Evolutionary conservation across 768 basidiomycete genomes (phyloP).

Genomic region (Boletellus sp.): DNA sequence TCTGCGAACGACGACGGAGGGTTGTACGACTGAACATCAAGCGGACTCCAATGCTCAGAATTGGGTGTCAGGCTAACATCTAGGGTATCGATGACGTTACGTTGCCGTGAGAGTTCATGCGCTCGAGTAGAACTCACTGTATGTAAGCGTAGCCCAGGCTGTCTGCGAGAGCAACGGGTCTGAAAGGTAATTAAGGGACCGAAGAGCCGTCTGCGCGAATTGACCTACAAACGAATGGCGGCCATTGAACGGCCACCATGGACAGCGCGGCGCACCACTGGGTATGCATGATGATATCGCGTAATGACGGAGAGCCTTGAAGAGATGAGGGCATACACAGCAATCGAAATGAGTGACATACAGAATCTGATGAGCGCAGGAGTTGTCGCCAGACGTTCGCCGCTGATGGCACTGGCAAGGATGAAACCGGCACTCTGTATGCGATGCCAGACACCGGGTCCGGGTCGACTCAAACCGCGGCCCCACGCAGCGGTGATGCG

Average conservation of each 20-base stretch:
- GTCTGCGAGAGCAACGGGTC: constrained; percentile 89
- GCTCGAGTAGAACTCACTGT: constrained; percentile 47
- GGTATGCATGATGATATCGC: constrained; percentile 90
- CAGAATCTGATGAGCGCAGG: constrained; percentile 88
- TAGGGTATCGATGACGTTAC: constrained; percentile 27
- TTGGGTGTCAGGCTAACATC: constrained; percentile 70
- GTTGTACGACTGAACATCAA: constrained; percentile 50
- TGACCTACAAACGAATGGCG: constrained; percentile 78
- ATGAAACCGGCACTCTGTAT: constrained; percentile 85
- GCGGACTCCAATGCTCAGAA: constrained; percentile 63
- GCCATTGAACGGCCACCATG: constrained; percentile 97
- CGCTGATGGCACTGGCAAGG: constrained; percentile 88
- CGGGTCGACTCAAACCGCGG: constrained; percentile 56
- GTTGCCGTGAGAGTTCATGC: constrained; percentile 9
- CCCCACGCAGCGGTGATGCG: constrained; percentile 84
- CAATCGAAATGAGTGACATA: constrained; percentile 38
- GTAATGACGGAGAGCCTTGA: constrained; percentile 83
- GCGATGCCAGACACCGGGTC: constrained; percentile 62
- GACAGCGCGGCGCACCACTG: constrained; percentile 87
- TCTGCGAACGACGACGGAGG: constrained; percentile 70
- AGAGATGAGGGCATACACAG: constrained; percentile 13
- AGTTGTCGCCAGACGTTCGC: constrained; percentile 79
- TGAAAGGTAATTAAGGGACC: constrained; percentile 32
- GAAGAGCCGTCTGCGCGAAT: background rate
- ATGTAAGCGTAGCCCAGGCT: constrained; percentile 81